Percentiles rank a stretch among this genome's conserved stretches.
phyloP scores from a whole-genome alignment of 73 alveolate genomes.

The Uronychia setigera region DNA sequence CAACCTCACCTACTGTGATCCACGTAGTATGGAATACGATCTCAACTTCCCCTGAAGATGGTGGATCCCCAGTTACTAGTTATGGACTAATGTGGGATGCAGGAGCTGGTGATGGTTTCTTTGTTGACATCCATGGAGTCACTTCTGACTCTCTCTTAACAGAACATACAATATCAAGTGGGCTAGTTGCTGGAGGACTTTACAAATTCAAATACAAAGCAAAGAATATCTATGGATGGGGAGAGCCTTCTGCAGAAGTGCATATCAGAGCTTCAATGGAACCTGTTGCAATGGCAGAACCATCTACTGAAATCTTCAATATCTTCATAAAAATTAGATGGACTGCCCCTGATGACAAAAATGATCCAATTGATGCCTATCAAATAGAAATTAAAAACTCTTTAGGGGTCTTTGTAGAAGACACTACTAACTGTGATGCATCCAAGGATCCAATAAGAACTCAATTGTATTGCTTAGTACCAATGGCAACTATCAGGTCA shows the following conservation, averaged over 20 bases:
- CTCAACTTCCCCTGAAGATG: conserved; percentile 24
- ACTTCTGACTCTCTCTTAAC: background rate
- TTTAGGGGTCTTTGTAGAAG: conserved; percentile 16
- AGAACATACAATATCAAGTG: conserved; percentile 5
- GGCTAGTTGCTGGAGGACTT: conserved; percentile 21
- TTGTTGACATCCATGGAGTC: conserved; percentile 1
- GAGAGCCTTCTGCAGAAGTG: conserved; percentile 23
- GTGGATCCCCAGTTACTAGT: conserved; percentile 24
- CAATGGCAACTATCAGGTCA: conserved; percentile 17
- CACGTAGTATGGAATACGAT: conserved; percentile 31
- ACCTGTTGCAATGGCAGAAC: conserved; percentile 27
- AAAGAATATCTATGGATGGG: conserved; percentile 47
- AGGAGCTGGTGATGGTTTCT: conserved; percentile 22
- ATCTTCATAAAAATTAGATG: background rate
- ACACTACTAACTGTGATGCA: conserved; percentile 43
- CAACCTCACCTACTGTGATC: conserved; percentile 23
- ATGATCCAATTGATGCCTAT: conserved; percentile 13
- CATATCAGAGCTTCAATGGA: conserved; percentile 32
- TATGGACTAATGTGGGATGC: conserved; percentile 33
- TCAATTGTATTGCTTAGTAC: conserved; percentile 31
- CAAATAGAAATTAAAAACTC: conserved; percentile 19
- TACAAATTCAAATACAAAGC: conserved; percentile 52
- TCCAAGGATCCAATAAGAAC: background rate
- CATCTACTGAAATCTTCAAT: conserved; percentile 1
- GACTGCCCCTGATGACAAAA: conserved; percentile 12